Conservation (phyloP, 106 monocot genomes). For the Platanthera guangdongensis region DNA sequence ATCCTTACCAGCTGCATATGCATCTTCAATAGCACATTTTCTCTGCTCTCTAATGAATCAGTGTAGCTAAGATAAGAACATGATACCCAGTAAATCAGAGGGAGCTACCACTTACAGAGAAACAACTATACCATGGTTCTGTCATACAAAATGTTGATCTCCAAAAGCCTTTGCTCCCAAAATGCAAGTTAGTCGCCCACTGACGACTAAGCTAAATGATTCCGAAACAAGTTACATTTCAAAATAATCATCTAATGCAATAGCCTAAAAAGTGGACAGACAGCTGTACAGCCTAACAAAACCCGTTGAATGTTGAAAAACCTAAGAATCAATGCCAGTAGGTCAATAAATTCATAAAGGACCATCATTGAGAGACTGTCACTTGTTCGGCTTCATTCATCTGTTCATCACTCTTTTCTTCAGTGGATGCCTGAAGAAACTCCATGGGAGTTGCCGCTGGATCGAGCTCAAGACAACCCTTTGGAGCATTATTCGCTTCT, state of each 20-base stretch:
- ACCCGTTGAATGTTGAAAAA: slow-evolving; percentile 8
- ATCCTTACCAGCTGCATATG: neutral
- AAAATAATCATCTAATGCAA: slow-evolving; percentile 1
- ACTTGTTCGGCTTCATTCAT: slow-evolving; percentile 15
- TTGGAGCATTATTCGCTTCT: slow-evolving; percentile 44
- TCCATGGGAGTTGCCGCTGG: slow-evolving; percentile 54
- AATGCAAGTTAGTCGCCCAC: slow-evolving; percentile 1
- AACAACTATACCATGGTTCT: neutral
- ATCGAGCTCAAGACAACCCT: slow-evolving; percentile 55
- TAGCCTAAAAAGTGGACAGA: neutral
- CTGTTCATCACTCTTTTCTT: slow-evolving; percentile 19
- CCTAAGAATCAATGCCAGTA: slow-evolving; percentile 4
- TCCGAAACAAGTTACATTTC: neutral
- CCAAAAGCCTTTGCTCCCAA: neutral
- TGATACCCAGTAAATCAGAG: neutral
- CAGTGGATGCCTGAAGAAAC: slow-evolving; percentile 38
- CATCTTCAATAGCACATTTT: neutral
- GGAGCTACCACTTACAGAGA: neutral
- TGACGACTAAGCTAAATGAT: slow-evolving; percentile 2
- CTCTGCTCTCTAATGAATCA: neutral
- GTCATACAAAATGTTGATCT: slow-evolving; percentile 1
- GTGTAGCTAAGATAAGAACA: neutral
- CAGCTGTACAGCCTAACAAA: neutral
- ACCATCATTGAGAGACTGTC: slow-evolving; percentile 13
- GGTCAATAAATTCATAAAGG: neutral